Evolutionary conservation across 2,329 filamentous ascomycete genomes (phyloP).

Genomic region (Beauveria caledonica): DNA sequence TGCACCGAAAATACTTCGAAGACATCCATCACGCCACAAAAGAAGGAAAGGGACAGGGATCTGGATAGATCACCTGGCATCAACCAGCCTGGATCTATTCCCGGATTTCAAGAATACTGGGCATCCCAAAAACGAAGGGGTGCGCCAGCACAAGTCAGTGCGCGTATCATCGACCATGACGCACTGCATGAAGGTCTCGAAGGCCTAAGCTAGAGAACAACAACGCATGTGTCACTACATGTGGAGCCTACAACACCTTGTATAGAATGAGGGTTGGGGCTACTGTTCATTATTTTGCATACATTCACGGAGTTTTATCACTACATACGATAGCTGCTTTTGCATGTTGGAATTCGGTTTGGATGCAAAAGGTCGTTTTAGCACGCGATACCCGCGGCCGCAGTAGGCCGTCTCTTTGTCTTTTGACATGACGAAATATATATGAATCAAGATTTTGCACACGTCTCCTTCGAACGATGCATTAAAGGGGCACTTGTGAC

Average conservation of each 20-base stretch:
- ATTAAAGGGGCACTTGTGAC: no score
- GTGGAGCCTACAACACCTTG: background rate
- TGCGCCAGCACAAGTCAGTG: slow-evolving; percentile 47
- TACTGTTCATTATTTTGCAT: background rate
- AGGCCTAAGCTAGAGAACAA: slow-evolving; percentile 16
- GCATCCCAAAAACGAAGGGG: slow-evolving; percentile 41
- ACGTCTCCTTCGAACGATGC: background rate
- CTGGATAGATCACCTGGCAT: slow-evolving; percentile 57
- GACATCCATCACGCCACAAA: slow-evolving; percentile 9
- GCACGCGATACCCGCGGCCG: slow-evolving; percentile 16
- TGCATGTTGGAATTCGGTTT: background rate
- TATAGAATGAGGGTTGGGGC: background rate
- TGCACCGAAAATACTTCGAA: background rate
- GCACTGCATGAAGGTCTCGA: slow-evolving; percentile 51
- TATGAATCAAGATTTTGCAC: background rate
- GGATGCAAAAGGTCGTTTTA: slow-evolving; percentile 5
- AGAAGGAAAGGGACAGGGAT: slow-evolving; percentile 26
- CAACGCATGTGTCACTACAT: background rate
- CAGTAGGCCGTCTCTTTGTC: slow-evolving; percentile 13
- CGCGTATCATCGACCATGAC: slow-evolving; percentile 49
- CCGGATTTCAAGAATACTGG: slow-evolving; percentile 58
- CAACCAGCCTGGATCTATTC: slow-evolving; percentile 68
- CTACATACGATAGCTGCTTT: background rate
- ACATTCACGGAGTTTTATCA: background rate
- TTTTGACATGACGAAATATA: background rate